These are phyloP conservation scores for Xylogone sp. DNA, from an alignment of 2,329 filamentous ascomycete genomes.

Conservation along the genomic window DNA sequence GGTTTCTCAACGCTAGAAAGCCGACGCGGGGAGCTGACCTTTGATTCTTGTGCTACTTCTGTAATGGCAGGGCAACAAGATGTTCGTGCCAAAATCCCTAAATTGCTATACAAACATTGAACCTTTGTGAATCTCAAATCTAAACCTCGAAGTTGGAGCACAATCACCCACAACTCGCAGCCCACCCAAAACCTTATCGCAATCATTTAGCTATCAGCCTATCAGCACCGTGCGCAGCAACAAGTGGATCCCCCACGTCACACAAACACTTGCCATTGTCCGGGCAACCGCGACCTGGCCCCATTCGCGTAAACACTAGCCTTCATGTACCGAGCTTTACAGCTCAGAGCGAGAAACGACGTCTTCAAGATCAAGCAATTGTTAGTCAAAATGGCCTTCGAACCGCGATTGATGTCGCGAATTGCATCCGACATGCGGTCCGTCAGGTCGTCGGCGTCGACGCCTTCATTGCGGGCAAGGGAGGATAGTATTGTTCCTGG, in stretches of 20 bases:
- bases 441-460: slow-evolving; percentile 68
- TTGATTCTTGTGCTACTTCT: no score
- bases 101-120: no score
- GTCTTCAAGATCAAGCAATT: slow-evolving; percentile 25
- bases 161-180: no score
- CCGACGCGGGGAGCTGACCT: no score
- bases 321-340: slow-evolving; percentile 24
- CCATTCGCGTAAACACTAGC: background rate
- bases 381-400: slow-evolving; percentile 36
- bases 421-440: slow-evolving; percentile 31
- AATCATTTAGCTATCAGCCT: no score
- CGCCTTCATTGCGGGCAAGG: slow-evolving; percentile 70
- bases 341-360: slow-evolving; percentile 20
- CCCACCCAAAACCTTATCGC: no score
- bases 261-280: background rate
- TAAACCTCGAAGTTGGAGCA: no score
- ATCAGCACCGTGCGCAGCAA: no score
- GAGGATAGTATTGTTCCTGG: slow-evolving; percentile 60
- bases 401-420: slow-evolving; percentile 42
- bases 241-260: background rate
- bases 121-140: no score
- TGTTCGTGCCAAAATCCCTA: no score
- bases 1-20: no score
- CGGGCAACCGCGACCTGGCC: background rate
- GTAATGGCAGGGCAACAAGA: no score